phyloP scores from a whole-genome alignment of 352 stramenopile genomes.

The Phytophthora pini region DNA sequence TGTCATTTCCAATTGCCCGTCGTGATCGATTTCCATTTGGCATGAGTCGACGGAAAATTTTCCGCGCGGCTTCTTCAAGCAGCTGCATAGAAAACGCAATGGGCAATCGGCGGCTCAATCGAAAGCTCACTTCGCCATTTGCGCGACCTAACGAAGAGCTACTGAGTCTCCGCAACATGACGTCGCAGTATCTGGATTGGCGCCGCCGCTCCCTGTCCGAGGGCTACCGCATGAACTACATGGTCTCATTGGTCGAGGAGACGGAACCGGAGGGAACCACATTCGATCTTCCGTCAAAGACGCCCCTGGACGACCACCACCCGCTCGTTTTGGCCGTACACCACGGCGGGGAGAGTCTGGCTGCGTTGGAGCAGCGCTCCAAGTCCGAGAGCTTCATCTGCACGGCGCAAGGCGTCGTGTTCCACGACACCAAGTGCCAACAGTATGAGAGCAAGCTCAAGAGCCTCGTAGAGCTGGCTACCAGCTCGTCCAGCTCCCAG shows the following conservation, averaged over 20 bases:
- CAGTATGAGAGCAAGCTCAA: slow-evolving; percentile 25
- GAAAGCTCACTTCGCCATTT: slow-evolving; percentile 23
- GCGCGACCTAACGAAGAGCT: slow-evolving; percentile 19
- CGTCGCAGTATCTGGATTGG: slow-evolving; percentile 5
- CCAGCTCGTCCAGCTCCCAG: slow-evolving; percentile 23
- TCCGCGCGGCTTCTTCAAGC: slow-evolving; percentile 19
- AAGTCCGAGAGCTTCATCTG: slow-evolving; percentile 48
- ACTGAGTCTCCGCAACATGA: slow-evolving; percentile 4
- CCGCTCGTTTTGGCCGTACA: slow-evolving; percentile 9
- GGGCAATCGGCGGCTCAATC: not conserved
- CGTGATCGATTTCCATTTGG: no score
- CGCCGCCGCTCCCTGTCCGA: slow-evolving; percentile 27
- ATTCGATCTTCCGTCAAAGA: not conserved
- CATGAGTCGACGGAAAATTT: no score
- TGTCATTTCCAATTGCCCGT: no score
- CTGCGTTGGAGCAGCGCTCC: slow-evolving; percentile 21
- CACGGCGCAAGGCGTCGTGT: slow-evolving; percentile 37
- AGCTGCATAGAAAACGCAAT: slow-evolving; percentile 13
- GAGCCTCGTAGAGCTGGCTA: slow-evolving; percentile 27
- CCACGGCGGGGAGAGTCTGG: slow-evolving; percentile 8
- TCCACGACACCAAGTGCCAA: slow-evolving; percentile 32
- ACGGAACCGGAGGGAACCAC: not conserved
- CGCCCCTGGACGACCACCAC: slow-evolving; percentile 12
- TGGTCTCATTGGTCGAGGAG: not conserved
- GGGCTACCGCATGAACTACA: slow-evolving; percentile 8